Conservation (phyloP, 2,329 filamentous ascomycete genomes). For the Aspergillus puulaauensis region DNA sequence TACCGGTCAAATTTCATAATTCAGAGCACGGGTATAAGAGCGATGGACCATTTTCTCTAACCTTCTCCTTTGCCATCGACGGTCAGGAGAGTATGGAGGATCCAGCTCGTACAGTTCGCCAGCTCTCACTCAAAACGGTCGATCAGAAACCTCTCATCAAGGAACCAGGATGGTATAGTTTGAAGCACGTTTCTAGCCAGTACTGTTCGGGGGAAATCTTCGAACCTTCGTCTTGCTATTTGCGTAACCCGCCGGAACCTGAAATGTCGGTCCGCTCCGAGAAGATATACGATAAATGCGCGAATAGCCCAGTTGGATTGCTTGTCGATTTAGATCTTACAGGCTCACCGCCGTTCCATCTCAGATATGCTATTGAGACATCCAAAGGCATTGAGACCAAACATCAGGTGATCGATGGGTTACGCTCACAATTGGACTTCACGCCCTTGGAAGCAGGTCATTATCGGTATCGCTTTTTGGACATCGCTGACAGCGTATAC, state of each 20-base stretch:
- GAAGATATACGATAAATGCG: slow-evolving; percentile 91
- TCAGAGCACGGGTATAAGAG: slow-evolving; percentile 57
- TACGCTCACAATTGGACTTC: slow-evolving; percentile 81
- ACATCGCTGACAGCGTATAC: slow-evolving; percentile 82
- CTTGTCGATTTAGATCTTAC: slow-evolving; percentile 85
- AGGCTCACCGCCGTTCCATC: slow-evolving; percentile 86
- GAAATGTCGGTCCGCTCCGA: slow-evolving; percentile 71
- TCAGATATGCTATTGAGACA: slow-evolving; percentile 72
- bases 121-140: slow-evolving; percentile 56
- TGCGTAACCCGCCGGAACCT: slow-evolving; percentile 89
- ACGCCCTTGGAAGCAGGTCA: slow-evolving; percentile 77
- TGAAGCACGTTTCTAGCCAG: slow-evolving; percentile 75
- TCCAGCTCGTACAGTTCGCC: slow-evolving; percentile 58
- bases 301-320: slow-evolving; percentile 87
- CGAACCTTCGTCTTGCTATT: slow-evolving; percentile 88
- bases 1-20: slow-evolving; percentile 71
- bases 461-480: slow-evolving; percentile 82
- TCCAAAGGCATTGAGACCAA: slow-evolving; percentile 56
- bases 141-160: slow-evolving; percentile 67
- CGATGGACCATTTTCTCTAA: slow-evolving; percentile 69
- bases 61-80: slow-evolving; percentile 79
- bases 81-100: slow-evolving; percentile 68
- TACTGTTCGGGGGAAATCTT: slow-evolving; percentile 84
- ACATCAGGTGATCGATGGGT: slow-evolving; percentile 61
- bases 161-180: slow-evolving; percentile 79